Evolutionary conservation across 2,329 filamentous ascomycete genomes (phyloP).

Genomic region (Talaromyces sp.): DNA sequence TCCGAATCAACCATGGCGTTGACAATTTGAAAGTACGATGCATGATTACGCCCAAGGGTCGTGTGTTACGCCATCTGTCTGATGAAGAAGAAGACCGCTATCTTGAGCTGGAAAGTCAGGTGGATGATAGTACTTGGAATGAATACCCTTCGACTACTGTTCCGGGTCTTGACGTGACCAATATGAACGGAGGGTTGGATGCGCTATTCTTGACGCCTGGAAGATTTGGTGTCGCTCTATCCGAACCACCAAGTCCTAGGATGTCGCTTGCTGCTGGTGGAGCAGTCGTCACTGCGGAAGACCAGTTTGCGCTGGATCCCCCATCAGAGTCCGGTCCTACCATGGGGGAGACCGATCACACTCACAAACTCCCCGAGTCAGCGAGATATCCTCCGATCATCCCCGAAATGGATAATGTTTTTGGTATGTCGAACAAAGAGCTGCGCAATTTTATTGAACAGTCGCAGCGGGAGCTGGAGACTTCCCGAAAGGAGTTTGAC

Average conservation of each 20-base stretch:
- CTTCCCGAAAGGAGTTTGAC: slow-evolving; percentile 65
- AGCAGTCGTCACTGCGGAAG: slow-evolving; percentile 24
- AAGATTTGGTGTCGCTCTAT: slow-evolving; percentile 44
- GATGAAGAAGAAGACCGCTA: slow-evolving; percentile 47
- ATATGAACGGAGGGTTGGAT: slow-evolving; percentile 45
- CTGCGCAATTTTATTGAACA: slow-evolving; percentile 39
- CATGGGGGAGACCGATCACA: slow-evolving; percentile 40
- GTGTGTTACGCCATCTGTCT: slow-evolving; percentile 44
- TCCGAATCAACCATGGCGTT: slow-evolving; percentile 37
- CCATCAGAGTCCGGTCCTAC: slow-evolving; percentile 28
- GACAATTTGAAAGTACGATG: slow-evolving; percentile 40
- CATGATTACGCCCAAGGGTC: slow-evolving; percentile 46
- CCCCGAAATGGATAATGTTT: slow-evolving; percentile 39
- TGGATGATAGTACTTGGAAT: slow-evolving; percentile 30
- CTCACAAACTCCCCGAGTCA: slow-evolving; percentile 35
- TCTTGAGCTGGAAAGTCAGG: slow-evolving; percentile 43
- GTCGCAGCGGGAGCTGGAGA: slow-evolving; percentile 64
- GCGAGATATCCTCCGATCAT: slow-evolving; percentile 34
- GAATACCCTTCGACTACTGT: slow-evolving; percentile 38
- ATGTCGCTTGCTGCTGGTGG: slow-evolving; percentile 13
- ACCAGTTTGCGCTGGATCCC: slow-evolving; percentile 24
- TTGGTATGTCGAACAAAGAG: slow-evolving; percentile 42
- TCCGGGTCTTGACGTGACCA: slow-evolving; percentile 42
- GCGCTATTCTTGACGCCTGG: slow-evolving; percentile 45
- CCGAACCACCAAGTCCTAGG: slow-evolving; percentile 25